Evolutionary conservation across 768 basidiomycete genomes (phyloP).

Genomic region (Tylopilus balloui): DNA sequence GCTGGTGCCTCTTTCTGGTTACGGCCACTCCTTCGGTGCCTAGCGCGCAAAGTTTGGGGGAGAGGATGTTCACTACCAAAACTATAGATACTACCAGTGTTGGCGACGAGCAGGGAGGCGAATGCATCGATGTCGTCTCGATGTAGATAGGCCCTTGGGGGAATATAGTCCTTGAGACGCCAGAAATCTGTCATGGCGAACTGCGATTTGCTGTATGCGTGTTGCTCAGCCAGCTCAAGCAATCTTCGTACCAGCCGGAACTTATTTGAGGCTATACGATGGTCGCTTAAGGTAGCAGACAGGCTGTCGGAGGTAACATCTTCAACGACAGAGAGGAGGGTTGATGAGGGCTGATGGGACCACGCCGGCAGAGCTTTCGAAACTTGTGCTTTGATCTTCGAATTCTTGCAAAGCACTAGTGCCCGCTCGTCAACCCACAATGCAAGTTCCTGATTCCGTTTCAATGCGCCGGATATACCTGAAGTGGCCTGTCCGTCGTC

Average conservation of each 20-base stretch:
- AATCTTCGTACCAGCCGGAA: constrained; percentile 70
- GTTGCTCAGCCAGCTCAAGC: constrained; percentile 41
- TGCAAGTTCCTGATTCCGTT: constrained; percentile 46
- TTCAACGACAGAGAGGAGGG: constrained; percentile 42
- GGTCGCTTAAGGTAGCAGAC: constrained; percentile 52
- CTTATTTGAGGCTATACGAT: constrained; percentile 64
- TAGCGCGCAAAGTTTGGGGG: constrained; percentile 40
- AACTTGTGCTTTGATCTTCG: constrained; percentile 40
- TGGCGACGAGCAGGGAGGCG: constrained; percentile 53
- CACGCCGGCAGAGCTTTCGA: constrained; percentile 64
- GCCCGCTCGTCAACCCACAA: constrained; percentile 62
- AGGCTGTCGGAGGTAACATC: constrained; percentile 46
- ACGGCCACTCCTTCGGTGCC: constrained; percentile 24
- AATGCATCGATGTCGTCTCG: constrained; percentile 72
- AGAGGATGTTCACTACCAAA: constrained; percentile 49
- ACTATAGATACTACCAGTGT: constrained; percentile 58
- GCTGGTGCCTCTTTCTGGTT: constrained; percentile 17
- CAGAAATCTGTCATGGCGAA: constrained; percentile 71
- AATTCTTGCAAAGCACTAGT: constrained; percentile 36
- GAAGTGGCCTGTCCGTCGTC: constrained; percentile 46
- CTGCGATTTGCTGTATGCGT: constrained; percentile 37
- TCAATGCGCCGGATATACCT: constrained; percentile 26
- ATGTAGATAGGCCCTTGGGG: constrained; percentile 47
- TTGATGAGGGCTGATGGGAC: constrained; percentile 58
- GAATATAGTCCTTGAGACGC: constrained; percentile 78